Base-by-base conservation (phyloP, 306 rosid species). In the Ormosia semicastrata region DNA sequence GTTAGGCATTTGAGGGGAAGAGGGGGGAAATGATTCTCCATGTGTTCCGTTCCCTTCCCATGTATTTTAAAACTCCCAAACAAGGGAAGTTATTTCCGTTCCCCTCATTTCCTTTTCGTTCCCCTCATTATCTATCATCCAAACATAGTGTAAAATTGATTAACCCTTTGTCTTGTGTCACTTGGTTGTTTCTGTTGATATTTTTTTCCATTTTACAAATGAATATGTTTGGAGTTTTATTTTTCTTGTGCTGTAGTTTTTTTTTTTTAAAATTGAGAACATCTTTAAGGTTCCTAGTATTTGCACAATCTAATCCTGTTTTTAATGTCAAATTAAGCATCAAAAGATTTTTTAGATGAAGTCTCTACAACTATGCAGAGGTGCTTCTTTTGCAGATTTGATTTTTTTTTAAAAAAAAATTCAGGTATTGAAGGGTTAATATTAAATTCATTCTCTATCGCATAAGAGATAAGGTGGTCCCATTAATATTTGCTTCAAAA, bases 311-410 rank as follows among this genome's bases (percentile, higher is more conserved):
- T 30, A 29, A 32, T 30, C 36, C 44, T 71, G 32, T 65, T 52
- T 78, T 24, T 84, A 57, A 36, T 66, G 71, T 44, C 17, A 56
- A 72, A 34, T 70, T 43, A 11, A 50, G 50, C 79, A 33, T 65
- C 7, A 6, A 32, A 81, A 34, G n/a, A 64, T 53, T 52, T 32
- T 56, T 40, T 6, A 36, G 52, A 39, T 62, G 60, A 32, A 50
- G 43, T 77, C 36, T 83, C 17, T 41, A 8, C 43, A 49, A 17
- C 59, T 43, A 59, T 10, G 54, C 11, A 8, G 33, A 60, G 73
- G 32, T 34, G 24, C 70, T n/a, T 65, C 64, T 67, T 82, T 75
- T 36, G 44, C 46, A 2, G 18, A 12, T 66, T 41, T 66, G 2
- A 0, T 67, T 36, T 2, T 33, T 54, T 40, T 33, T 15, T 12